A percentile compares a stretch with the other conserved stretches of the same genome.
Evolutionary conservation across 1,284 basidiomycete species (phyloP).

Genomic region (Erythrobasidium hasegawianum): DNA sequence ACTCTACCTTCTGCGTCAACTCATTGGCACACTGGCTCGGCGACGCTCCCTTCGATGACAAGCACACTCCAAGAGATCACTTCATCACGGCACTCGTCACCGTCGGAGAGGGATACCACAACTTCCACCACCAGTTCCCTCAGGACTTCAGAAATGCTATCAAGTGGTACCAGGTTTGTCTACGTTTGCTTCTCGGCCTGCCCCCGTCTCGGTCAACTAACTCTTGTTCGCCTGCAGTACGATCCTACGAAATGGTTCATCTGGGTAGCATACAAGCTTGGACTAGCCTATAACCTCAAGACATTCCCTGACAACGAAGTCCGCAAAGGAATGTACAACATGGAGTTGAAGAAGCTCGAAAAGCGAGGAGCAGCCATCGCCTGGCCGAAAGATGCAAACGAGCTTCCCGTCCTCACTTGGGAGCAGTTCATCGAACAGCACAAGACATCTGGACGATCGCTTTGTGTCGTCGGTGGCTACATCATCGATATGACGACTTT

Average conservation of each 20-base stretch:
- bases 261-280: constrained; percentile 60
- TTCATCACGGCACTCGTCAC: constrained; percentile 80
- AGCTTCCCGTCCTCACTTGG: constrained; percentile 79
- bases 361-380: constrained; percentile 64
- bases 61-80: constrained; percentile 87
- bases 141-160: constrained; percentile 84
- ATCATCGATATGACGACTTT: constrained; percentile 86
- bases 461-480: constrained; percentile 47
- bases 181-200: no score
- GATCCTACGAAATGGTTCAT: constrained; percentile 88
- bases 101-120: constrained; percentile 92
- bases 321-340: constrained; percentile 70
- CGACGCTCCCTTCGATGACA: constrained; percentile 87
- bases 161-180: constrained; percentile 87
- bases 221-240: no score
- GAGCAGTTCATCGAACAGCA: constrained; percentile 57
- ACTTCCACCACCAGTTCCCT: constrained; percentile 58
- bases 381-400: constrained; percentile 70
- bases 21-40: constrained; percentile 93
- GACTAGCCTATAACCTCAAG: constrained; percentile 81
- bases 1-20: constrained; percentile 93
- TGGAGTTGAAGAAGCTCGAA: constrained; percentile 61
- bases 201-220: background rate
- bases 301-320: constrained; percentile 92
- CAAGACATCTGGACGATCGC: constrained; percentile 24